Percentiles rank a stretch among this genome's conserved stretches.
These are phyloP conservation scores for Phytophthora quininea DNA, from an alignment of 352 stramenopile species.

Conservation along the genomic window DNA sequence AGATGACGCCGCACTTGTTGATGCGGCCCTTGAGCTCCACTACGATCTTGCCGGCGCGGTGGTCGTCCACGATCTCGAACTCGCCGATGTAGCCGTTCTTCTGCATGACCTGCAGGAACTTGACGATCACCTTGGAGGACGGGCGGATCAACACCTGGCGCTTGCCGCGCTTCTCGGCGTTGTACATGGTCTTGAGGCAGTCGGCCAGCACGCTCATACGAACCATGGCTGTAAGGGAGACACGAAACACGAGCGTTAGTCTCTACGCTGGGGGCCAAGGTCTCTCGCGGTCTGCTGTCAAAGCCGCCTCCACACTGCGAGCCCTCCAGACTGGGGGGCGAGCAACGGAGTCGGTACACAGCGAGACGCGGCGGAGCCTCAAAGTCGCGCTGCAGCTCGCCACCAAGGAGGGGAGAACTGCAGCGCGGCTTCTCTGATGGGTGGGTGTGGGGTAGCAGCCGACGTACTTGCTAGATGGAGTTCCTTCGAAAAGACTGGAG, in stretches of 20 bases:
- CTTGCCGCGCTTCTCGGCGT: constrained; percentile 99
- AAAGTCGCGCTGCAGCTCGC: constrained; percentile 57
- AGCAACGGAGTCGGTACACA: constrained; percentile 15
- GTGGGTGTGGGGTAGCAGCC: not conserved
- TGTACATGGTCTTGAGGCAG: constrained; percentile 99
- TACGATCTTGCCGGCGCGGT: constrained; percentile 99
- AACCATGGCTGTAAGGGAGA: constrained; percentile 92
- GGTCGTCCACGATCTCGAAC: constrained; percentile 99
- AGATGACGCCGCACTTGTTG: constrained; percentile 99
- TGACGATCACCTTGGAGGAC: constrained; percentile 99
- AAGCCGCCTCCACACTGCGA: constrained; percentile 24
- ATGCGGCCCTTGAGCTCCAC: constrained; percentile 98
- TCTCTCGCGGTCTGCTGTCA: constrained; percentile 38
- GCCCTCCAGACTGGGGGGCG: constrained; percentile 2
- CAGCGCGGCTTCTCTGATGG: constrained; percentile 36
- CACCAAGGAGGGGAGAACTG: constrained; percentile 12
- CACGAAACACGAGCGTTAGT: constrained; percentile 48
- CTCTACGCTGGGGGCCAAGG: constrained; percentile 60
- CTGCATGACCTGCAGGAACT: constrained; percentile 99
- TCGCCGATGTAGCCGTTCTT: constrained; percentile 99
- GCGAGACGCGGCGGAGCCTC: constrained; percentile 49
- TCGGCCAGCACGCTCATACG: constrained; percentile 99
- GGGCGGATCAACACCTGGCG: constrained; percentile 99
- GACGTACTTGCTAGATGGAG: constrained; percentile 41
- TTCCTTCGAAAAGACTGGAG: constrained; percentile 40